phyloP scores from a whole-genome alignment of 1,139 yeast species.

The Pichiaceae sp. region DNA sequence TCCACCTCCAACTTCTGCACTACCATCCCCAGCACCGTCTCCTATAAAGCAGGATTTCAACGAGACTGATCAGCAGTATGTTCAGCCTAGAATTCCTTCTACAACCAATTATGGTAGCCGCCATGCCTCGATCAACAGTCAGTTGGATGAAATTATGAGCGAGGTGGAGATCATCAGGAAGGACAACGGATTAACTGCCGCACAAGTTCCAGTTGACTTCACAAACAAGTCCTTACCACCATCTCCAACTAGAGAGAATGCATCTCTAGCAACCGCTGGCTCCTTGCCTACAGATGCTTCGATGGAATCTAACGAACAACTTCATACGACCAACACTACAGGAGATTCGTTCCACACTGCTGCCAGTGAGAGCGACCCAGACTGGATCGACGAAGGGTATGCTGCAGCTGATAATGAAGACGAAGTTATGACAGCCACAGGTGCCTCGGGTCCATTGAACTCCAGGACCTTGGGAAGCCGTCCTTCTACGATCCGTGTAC shows the following conservation, averaged over 20 bases:
- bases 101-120: neutral
- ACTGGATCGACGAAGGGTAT: neutral
- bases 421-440: neutral
- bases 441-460: constrained; percentile 2
- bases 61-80: neutral
- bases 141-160: constrained; percentile 23
- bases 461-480: constrained; percentile 4
- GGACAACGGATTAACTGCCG: constrained; percentile 8
- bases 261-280: neutral
- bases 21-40: constrained; percentile 5
- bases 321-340: constrained; percentile 10
- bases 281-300: neutral
- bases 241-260: neutral
- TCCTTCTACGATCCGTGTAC: constrained; percentile 2
- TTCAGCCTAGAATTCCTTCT: neutral
- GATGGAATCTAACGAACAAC: neutral
- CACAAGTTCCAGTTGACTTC: neutral
- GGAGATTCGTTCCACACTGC: constrained; percentile 22
- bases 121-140: constrained; percentile 5
- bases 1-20: constrained; percentile 10
- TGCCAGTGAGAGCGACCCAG: constrained; percentile 3
- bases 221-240: neutral
- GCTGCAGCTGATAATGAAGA: neutral
- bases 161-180: constrained; percentile 20
- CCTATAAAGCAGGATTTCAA: neutral